phyloP scores from a whole-genome alignment of 106 monocot genomes.

The Dactylorhiza incarnata region DNA sequence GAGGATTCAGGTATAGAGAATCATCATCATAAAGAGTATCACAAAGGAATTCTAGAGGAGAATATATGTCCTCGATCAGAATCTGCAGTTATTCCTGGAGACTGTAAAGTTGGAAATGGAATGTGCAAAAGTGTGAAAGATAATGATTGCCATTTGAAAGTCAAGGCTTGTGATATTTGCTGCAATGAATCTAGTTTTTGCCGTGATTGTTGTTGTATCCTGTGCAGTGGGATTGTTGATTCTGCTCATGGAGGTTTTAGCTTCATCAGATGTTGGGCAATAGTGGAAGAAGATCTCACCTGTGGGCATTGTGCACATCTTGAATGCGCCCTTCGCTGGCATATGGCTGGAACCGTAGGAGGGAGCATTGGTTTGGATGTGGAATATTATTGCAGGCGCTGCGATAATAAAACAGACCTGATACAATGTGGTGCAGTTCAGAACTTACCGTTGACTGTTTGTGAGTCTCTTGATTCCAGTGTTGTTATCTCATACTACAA shows the following conservation, averaged over 20 bases:
- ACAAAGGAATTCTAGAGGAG: constrained; percentile 3
- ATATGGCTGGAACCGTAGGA: constrained; percentile 73
- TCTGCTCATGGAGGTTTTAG: constrained; percentile 33
- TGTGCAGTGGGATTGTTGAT: constrained; percentile 53
- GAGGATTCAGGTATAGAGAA: not conserved
- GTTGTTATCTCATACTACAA: constrained; percentile 19
- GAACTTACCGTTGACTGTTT: too few relatives aligned
- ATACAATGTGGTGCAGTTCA: constrained; percentile 34
- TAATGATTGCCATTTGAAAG: constrained; percentile 7
- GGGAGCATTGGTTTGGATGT: constrained; percentile 68
- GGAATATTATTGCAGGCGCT: constrained; percentile 75
- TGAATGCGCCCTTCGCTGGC: constrained; percentile 69
- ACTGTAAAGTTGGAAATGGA: constrained; percentile 66
- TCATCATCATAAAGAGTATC: not conserved
- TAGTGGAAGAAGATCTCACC: constrained; percentile 25
- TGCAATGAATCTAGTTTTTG: constrained; percentile 63
- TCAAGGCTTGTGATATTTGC: constrained; percentile 65
- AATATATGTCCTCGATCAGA: constrained; percentile 10
- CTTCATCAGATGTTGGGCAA: constrained; percentile 62
- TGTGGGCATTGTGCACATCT: constrained; percentile 83
- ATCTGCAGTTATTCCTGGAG: constrained; percentile 6
- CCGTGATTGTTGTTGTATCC: constrained; percentile 73
- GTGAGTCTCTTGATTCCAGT: constrained; percentile 32
- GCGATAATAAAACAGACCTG: constrained; percentile 73
- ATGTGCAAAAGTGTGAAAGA: constrained; percentile 27